Base-by-base conservation (phyloP, 495 filamentous ascomycete species). In the Clohesyomyces aquaticus region DNA sequence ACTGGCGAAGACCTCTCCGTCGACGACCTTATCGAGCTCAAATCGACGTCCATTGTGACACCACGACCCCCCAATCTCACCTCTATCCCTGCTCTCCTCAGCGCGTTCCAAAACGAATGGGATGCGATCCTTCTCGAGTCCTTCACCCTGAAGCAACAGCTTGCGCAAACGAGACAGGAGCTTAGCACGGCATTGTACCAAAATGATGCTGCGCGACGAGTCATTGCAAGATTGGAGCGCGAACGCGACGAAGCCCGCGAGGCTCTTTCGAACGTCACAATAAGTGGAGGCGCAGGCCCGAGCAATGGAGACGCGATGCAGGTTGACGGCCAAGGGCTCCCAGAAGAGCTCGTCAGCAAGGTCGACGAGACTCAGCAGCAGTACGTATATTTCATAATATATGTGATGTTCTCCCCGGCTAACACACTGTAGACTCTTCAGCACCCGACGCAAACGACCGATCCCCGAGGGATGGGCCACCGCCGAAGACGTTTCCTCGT, bases 71-170 rank as follows among this genome's bases (percentile, higher is more conserved):
- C 95, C 32, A 95, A 91, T 23, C 88, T 97, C 67, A 98, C 94
- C 48, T 98, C 94, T 25, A 95, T 98, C 65, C 94, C 94, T 6
- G 91, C 94, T n/a, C 83, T 98, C 23, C 89, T 98, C 62, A 89
- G 88, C 41, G 88, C 91, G n/a, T 97, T 98, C 72, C 94, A 98
- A 68, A 93, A 96, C 69, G 94, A 98, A 81, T 98, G 94, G 94
- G 94, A 98, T 75, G 88, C 94, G 10, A 74, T 97, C 26, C 89
- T 92, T 27, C 79, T 98, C 19, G 94, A 98, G 75, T 87, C 91
- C 52, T 96, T 90, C 73, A 91, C 90, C 52, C 78, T 97, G 35
- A 85, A 88, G 74, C 90, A 96, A 73, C 91, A 96, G 63, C 77
- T 98, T 63, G 81, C 87, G 45, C 91, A 96, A 71, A 94, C 90